Evolutionary conservation across 2,329 filamentous ascomycete genomes (phyloP).

Genomic region (Zymoseptoria brevis): DNA sequence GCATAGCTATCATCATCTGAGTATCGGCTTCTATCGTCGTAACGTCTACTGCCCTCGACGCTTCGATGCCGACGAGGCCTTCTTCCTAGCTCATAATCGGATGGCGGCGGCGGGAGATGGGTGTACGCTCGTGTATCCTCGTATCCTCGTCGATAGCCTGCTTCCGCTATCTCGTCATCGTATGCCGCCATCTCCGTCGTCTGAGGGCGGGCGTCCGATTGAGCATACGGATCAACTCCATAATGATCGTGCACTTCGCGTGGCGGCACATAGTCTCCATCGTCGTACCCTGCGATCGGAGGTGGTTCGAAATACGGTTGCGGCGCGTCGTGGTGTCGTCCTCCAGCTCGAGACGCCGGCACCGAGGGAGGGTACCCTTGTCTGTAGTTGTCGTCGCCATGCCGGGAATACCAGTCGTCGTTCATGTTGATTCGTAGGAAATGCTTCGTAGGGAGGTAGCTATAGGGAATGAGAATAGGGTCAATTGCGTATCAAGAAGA

Average conservation of each 20-base stretch:
- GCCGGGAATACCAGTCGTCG: not conserved
- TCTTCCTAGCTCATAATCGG: slow-evolving; percentile 6
- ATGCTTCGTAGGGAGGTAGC: not conserved
- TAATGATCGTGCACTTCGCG: not conserved
- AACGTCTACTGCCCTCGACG: slow-evolving; percentile 2
- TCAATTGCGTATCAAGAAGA: no score
- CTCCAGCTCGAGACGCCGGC: not conserved
- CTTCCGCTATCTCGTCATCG: slow-evolving; percentile 24
- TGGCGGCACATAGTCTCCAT: slow-evolving; percentile 1
- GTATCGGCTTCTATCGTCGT: slow-evolving; percentile 3
- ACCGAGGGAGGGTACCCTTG: not conserved
- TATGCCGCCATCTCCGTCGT: slow-evolving; percentile 17
- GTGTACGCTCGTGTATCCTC: slow-evolving; percentile 6
- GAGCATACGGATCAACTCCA: slow-evolving; percentile 9
- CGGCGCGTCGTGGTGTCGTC: not conserved
- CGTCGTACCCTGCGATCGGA: not conserved
- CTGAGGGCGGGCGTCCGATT: slow-evolving; percentile 9
- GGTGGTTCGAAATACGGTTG: not conserved
- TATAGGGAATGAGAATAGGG: not conserved
- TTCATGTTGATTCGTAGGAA: not conserved
- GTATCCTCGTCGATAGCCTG: slow-evolving; percentile 13
- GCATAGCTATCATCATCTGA: slow-evolving; percentile 6
- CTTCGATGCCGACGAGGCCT: not conserved
- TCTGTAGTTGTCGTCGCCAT: not conserved
- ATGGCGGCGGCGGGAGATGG: slow-evolving; percentile 4